phyloP scores from a whole-genome alignment of 1,284 basidiomycete species.

The Cronartium quercuum region DNA sequence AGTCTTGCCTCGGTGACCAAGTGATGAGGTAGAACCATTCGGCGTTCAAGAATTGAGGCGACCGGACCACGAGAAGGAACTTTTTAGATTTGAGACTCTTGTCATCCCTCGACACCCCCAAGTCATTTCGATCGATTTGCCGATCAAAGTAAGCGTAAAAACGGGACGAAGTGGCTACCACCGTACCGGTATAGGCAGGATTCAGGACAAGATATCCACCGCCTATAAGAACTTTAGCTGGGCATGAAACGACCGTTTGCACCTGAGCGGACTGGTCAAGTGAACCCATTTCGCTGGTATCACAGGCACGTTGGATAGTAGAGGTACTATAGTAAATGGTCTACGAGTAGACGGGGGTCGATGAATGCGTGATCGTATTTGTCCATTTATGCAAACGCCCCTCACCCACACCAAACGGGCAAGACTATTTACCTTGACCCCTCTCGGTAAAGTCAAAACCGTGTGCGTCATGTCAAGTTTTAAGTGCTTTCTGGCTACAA shows the following conservation, averaged over 20 bases:
- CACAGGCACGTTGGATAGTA: too few species aligned
- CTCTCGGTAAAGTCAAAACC: too few species aligned
- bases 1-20: neutral
- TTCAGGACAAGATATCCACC: constrained; percentile 93
- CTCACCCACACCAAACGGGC: too few species aligned
- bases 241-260: constrained; percentile 15
- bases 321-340: too few species aligned
- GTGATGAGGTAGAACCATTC: constrained; percentile 63
- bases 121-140: neutral
- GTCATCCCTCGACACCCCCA: neutral
- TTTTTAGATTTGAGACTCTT: neutral
- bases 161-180: constrained; percentile 81
- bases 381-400: too few species aligned
- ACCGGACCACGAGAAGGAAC: constrained; percentile 61
- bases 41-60: constrained; percentile 80
- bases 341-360: too few species aligned
- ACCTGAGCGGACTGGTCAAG: neutral
- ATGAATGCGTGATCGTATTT: too few species aligned
- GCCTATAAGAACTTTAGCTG: constrained; percentile 51
- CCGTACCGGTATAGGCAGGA: constrained; percentile 69
- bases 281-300: too few species aligned
- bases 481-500: too few species aligned
- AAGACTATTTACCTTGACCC: too few species aligned
- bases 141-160: constrained; percentile 66
- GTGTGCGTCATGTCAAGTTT: too few species aligned